Base-by-base conservation (phyloP, 257 asterid species). In the Eustoma russellianum region DNA sequence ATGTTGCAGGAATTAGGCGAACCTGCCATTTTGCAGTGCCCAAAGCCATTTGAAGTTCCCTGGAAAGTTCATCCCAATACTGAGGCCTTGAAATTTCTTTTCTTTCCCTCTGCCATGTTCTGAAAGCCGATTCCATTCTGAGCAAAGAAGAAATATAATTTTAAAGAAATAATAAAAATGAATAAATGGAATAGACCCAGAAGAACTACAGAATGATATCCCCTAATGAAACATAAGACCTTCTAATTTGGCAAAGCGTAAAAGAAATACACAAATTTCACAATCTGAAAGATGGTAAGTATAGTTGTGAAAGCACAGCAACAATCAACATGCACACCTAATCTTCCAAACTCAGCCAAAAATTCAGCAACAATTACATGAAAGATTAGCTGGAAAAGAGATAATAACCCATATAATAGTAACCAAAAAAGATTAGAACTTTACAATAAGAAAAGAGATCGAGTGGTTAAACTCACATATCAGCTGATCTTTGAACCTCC, bases 21-120 rank as follows among this genome's bases (percentile, higher is more conserved):
- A 88, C 97, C 97, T 88, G 97, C 97, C 97, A 88, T 66, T 88
- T 88, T 50, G 97, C 88, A 52, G 95, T 88, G 69, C 88, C 89
- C 64, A 88, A 64, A 73, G 95, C 78, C 81, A 79, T 88, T 19
- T 77, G 95, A 71, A 88, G 91, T 71, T 82, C 97, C 74, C 95
- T 69, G 55, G 62, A 48, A 18, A 82, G 74, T 46, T 80, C 94
- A 55, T 82, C 79, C 62, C 79, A 77, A 59, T 68, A 69, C 62
- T 68, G 84, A 74, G 80, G 68, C 43, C 67, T 55, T 59, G 52
- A 56, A 18, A 70, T 84, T 74, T 78, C 92, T 70, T 70, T 78
- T 77, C 79, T 75, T 66, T 89, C 88, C 63, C 82, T 65, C 53
- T 73, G 62, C 94, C 94, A 88, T 50, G 69, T 66, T 71, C 97